Evolutionary conservation across 306 rosid species (phyloP), one percentile per base, ranked within the genome.

Genomic region (Pterocarpus macrocarpus): DNA sequence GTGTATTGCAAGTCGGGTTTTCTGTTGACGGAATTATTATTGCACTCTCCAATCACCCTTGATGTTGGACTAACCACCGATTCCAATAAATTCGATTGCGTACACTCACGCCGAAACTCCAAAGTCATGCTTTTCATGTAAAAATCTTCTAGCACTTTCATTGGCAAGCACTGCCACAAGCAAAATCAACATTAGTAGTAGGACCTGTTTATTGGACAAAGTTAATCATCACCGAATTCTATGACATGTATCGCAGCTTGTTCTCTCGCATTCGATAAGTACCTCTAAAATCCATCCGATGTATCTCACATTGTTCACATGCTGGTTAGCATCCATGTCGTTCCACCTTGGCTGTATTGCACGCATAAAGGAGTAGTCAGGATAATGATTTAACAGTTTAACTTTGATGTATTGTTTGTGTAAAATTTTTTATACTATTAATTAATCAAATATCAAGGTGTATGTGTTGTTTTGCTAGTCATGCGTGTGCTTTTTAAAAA

Each of bases 271-370:
- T 59, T 56, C 4, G 22, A 14, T 28, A 17, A 5, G 16, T 88
- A 91, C 98, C 99, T 95, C 97, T 22, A 95, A 87, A 80, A 95
- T 90, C 99, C 99, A 95, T n/a, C 94, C 97, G 2, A 95, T 95
- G 89, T 93, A 95, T 83, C 89, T 95, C 55, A 93, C 99, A 71
- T 95, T 95, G 87, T 95, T 95, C 6, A 95, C 99, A 41, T 95
- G 99, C 72, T 93, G 99, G 81, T 95, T 95, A 45, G 91, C 99
- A 82, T 95, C 97, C 98, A 95, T 93, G 82, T 95, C 99, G 28
- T 90, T 95, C 99, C 99, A 93, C 88, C 98, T 91, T 13, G 99
- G 97, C 97, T 95, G 88, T 17, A 57, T 38, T 66, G 7, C 13
- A 70, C 7, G 8, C 10, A 33, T 7, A 43, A 63, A 39, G 45